A percentile compares a stretch with the other conserved stretches of the same genome.
Conservation (phyloP, 2,329 filamentous ascomycete species). For the Daldinia eschscholtzii region DNA sequence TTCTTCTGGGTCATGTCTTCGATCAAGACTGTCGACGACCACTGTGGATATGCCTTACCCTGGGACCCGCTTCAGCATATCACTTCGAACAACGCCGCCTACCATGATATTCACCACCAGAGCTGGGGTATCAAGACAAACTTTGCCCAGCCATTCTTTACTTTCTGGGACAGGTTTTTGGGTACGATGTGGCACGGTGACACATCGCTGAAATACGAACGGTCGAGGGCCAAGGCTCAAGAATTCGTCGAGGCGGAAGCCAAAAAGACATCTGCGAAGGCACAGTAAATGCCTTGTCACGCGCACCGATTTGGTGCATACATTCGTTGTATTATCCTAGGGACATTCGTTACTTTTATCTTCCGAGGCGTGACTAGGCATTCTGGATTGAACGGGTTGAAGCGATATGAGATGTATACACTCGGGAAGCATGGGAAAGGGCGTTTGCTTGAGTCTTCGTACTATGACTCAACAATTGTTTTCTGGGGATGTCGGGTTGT, state of each 20-base stretch:
- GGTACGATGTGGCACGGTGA: constrained; percentile 86
- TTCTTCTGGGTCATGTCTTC: constrained; percentile 90
- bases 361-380: constrained; percentile 35
- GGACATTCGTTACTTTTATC: constrained; percentile 39
- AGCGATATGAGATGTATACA: constrained; percentile 36
- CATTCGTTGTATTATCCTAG: constrained; percentile 48
- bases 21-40: constrained; percentile 97
- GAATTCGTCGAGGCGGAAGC: constrained; percentile 62
- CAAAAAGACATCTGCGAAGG: constrained; percentile 52
- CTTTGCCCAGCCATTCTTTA: constrained; percentile 93
- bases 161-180: constrained; percentile 88
- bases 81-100: constrained; percentile 94
- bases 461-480: constrained; percentile 20
- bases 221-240: constrained; percentile 57
- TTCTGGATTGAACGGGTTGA: constrained; percentile 41
- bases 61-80: constrained; percentile 94
- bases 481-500: constrained; percentile 12
- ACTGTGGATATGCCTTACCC: constrained; percentile 95
- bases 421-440: constrained; percentile 36
- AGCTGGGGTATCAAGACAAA: constrained; percentile 99
- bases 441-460: constrained; percentile 39
- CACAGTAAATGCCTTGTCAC: constrained; percentile 42
- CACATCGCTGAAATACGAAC: constrained; percentile 58
- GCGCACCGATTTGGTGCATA: constrained; percentile 27
- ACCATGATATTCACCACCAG: constrained; percentile 98